Base-by-base conservation (phyloP, 2,329 filamentous ascomycete genomes). In the Sphaerulina musiva region DNA sequence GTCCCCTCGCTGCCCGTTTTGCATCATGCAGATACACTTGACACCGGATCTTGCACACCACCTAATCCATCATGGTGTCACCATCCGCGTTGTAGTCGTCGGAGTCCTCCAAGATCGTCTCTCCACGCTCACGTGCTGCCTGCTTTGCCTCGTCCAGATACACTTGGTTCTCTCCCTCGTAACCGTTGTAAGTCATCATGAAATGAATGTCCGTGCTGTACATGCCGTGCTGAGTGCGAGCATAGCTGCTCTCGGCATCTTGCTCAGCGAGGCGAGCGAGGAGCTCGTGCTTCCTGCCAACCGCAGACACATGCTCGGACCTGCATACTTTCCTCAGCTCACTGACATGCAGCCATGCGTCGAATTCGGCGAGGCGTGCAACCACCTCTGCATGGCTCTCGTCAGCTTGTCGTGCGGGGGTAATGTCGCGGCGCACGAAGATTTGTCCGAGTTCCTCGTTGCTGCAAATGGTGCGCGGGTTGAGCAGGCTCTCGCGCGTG, bases 361-460 rank as follows among this genome's bases (percentile, higher is more conserved):
- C 65, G 31, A 48, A 39, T 11, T 54, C 54, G 5, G 51, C 53
- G 5, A 68, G 48, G 34, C 65, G 64, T n/a, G 65, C 65, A 26
- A 68, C 62, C 20, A 65, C 49, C 46, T 66, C 56, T 36, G 63
- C 57, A 36, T 65, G 66, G n/a, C 55, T 54, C 51, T 68, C 65
- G 8, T 41, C 41, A 17, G 49, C 17, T 6, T 55, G 53, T 17
- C 53, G 56, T 3, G 51, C 48, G 8, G 62, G 53, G 4, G 14
- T 40, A 11, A 68, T 59, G 8, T 56, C 50, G 46, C 68, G 67
- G 12, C 55, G 53, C 14, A 43, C 41, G 40, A 69, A 55, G 41
- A 67, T 56, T 9, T 48, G 46, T 20, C 62, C 58, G 49, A 70
- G 60, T 47, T 69, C 65, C 29, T 42, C 58, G 10, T 55, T 39